Base-by-base conservation (phyloP, 192 early-diverging fungal species). In the Umbelopsis isabellina region DNA sequence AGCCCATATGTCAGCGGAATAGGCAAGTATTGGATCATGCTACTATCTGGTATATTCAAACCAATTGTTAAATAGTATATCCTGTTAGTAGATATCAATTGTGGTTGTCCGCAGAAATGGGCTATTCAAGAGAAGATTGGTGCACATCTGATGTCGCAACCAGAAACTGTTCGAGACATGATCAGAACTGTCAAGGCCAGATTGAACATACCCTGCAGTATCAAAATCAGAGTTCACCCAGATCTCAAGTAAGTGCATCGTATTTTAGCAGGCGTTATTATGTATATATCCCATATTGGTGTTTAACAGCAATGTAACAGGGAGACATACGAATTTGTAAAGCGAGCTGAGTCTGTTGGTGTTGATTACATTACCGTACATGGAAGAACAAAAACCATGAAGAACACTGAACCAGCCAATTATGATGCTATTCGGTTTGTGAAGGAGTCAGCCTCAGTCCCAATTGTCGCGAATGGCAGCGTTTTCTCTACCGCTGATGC, bases 51-150 rank as follows among this genome's bases (percentile, higher is more conserved):
- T 49, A 49, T 25, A 72, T 50, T 30, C 15, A 65, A 22, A 46
- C 15, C 23, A 44, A 15, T 65, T 15, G n/a, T 30, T 20, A 25
- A 23, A 66, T n/a, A 46, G 53, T 23, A 65, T 69, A 25, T 48
- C 47, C 66, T 46, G 22, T 61, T 13, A 37, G 10, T 27, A 81
- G 90, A 93, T 52, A 78, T 93, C 52, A 93, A 99, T 75, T 99
- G 95, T 81, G 97, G 97, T 20, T 99, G 97, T 71, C 97, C 97
- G 18, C 97, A 99, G 80, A 89, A 88, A 78, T 97, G 95, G 95
- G 97, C 97, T 0, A 89, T 93, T 72, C 81, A 92, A 27, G 97
- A 97, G 79, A 79, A 85, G 11, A 94, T 97, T 69, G 97, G 97
- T 3, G 84, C 91, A 0, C 87, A 91, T 69, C 77, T 98, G 66